Conservation (phyloP, 768 basidiomycete species). For the Lentinula detonsa region DNA sequence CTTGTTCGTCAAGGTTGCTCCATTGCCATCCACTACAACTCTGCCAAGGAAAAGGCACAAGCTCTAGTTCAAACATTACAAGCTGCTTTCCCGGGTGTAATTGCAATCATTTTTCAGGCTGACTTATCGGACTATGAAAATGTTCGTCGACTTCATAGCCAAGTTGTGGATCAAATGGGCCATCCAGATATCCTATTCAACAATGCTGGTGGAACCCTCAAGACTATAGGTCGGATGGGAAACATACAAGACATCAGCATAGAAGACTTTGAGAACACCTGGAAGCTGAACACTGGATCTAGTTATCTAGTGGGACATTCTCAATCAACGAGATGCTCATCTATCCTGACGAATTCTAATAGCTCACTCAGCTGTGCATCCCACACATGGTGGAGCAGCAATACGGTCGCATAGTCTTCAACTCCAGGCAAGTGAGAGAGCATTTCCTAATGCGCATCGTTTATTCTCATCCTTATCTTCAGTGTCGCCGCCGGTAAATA, state of each 20-base stretch:
- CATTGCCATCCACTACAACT: constrained; percentile 48
- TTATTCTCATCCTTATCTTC: neutral
- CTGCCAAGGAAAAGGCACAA: constrained; percentile 28
- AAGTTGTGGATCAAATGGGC: constrained; percentile 37
- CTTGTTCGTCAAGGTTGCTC: constrained; percentile 38
- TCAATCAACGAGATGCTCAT: no score
- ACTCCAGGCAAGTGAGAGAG: constrained; percentile 33
- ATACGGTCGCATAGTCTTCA: constrained; percentile 46
- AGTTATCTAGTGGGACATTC: constrained; percentile 33
- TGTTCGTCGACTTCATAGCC: constrained; percentile 34
- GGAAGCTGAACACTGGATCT: constrained; percentile 43
- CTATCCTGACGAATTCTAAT: neutral
- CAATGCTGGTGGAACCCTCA: constrained; percentile 40
- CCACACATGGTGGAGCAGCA: constrained; percentile 44
- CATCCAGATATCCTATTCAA: constrained; percentile 47
- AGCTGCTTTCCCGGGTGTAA: constrained; percentile 21
- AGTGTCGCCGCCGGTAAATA: constrained; percentile 41
- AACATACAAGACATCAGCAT: constrained; percentile 38
- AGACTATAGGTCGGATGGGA: constrained; percentile 35
- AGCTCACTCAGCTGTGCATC: constrained; percentile 47
- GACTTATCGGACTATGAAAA: constrained; percentile 40
- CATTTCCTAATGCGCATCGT: neutral
- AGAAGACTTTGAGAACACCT: constrained; percentile 24
- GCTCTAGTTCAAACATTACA: constrained; percentile 32
- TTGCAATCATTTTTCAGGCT: constrained; percentile 39